Evolutionary conservation across 1,284 basidiomycete species (phyloP).

Genomic region (Pulchroboletus neoregius): DNA sequence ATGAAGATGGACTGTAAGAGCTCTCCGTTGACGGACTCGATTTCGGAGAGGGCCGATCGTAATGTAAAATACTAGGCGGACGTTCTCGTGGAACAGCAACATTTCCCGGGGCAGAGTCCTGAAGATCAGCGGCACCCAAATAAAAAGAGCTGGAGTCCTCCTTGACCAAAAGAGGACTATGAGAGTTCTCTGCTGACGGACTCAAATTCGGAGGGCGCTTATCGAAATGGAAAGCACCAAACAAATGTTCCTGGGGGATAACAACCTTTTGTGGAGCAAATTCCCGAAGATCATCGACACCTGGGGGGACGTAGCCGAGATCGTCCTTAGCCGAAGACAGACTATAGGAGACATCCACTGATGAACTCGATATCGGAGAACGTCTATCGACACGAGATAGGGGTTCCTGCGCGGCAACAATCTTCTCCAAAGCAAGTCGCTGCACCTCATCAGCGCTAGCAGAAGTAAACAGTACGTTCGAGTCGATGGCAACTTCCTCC

Average conservation of each 20-base stretch:
- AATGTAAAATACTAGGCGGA: background rate
- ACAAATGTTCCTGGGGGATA: conserved; percentile 3
- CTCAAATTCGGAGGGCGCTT: too few species aligned
- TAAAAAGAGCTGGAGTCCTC: background rate
- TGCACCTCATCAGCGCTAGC: background rate
- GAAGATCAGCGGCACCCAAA: background rate
- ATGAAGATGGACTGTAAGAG: background rate
- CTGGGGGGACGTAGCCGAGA: background rate
- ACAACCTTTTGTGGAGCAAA: background rate
- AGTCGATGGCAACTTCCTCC: background rate
- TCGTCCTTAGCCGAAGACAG: background rate
- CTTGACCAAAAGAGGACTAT: background rate
- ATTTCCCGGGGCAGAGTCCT: background rate
- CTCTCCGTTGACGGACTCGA: background rate
- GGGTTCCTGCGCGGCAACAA: conserved; percentile 1
- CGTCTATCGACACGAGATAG: background rate
- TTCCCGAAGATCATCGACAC: background rate
- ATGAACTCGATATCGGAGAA: background rate
- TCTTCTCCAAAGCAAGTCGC: background rate
- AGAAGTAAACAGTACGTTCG: background rate
- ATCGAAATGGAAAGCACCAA: background rate
- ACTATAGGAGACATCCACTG: background rate
- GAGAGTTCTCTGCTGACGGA: background rate
- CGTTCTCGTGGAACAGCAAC: background rate
- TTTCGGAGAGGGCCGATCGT: background rate